Evolutionary conservation across 352 stramenopile species (phyloP).

Genomic region (Lagenidium giganteum): DNA sequence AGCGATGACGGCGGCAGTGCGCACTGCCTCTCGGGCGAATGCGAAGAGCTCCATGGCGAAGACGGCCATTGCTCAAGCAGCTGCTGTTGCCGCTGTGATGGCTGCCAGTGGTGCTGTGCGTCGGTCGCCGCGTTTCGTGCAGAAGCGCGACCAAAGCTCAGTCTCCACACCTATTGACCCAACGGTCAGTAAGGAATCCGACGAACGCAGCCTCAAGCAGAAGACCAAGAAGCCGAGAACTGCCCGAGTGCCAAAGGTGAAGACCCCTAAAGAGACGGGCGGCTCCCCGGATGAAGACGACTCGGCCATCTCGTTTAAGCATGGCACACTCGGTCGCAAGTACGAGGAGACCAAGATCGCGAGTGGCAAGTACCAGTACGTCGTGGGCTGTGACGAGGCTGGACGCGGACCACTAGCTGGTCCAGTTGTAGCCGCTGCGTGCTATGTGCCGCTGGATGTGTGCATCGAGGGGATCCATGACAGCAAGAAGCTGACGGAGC

Average conservation of each 20-base stretch:
- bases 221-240: neutral
- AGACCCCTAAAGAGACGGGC: neutral
- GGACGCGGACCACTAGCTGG: constrained; percentile 93
- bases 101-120: constrained; percentile 1
- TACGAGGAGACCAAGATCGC: constrained; percentile 48
- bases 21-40: too few relatives aligned
- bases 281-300: neutral
- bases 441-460: constrained; percentile 73
- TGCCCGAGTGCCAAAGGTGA: neutral
- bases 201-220: constrained; percentile 4
- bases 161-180: neutral
- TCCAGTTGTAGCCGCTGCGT: constrained; percentile 78
- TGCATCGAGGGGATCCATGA: constrained; percentile 87
- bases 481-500: constrained; percentile 95
- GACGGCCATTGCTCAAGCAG: too few relatives aligned
- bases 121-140: constrained; percentile 13
- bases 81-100: too few relatives aligned
- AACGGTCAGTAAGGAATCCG: neutral
- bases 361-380: constrained; percentile 45
- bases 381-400: constrained; percentile 96
- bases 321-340: constrained; percentile 46
- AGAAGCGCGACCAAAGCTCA: neutral
- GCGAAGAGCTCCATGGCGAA: too few relatives aligned
- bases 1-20: too few relatives aligned
- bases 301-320: constrained; percentile 23